Conservation (phyloP, 2,329 filamentous ascomycete genomes). For the Fusarium nanum region DNA sequence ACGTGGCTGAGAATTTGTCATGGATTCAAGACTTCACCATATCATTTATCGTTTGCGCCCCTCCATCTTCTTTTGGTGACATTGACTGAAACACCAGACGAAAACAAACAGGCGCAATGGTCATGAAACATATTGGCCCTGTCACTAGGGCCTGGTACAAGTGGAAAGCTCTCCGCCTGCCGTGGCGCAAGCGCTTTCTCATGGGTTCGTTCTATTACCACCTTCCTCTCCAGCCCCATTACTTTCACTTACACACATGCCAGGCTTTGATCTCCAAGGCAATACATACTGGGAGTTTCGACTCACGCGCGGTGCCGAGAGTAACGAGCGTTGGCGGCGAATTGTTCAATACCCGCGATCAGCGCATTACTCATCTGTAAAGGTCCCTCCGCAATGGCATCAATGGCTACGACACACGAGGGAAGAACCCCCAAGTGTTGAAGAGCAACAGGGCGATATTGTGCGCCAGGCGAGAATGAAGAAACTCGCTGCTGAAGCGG, state of each 20-base stretch:
- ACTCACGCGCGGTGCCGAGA: conserved; percentile 56
- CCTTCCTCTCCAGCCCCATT: conserved; percentile 1
- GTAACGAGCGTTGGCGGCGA: conserved; percentile 65
- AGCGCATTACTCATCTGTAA: conserved; percentile 66
- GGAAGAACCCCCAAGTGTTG: conserved; percentile 63
- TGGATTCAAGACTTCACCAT: conserved; percentile 31
- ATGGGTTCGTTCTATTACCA: conserved; percentile 60
- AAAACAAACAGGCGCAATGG: conserved; percentile 46
- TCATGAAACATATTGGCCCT: conserved; percentile 52
- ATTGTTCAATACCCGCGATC: conserved; percentile 69
- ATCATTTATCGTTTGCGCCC: conserved; percentile 26
- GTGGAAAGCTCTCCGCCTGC: conserved; percentile 72
- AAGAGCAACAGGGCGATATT: conserved; percentile 67
- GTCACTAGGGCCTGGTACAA: conserved; percentile 63
- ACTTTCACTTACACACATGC: conserved; percentile 36
- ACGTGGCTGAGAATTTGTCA: conserved; percentile 19
- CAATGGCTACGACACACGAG: conserved; percentile 75
- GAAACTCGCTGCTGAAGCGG: conserved; percentile 68
- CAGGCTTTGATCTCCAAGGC: conserved; percentile 72
- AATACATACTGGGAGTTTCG: conserved; percentile 78
- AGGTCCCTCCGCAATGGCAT: conserved; percentile 72
- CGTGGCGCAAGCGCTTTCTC: conserved; percentile 73
- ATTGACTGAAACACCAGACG: conserved; percentile 10
- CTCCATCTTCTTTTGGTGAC: conserved; percentile 14
- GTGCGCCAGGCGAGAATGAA: conserved; percentile 65